Evolutionary conservation across 805 yeast genomes (phyloP).

Genomic region (Dipodascus geniculatus): DNA sequence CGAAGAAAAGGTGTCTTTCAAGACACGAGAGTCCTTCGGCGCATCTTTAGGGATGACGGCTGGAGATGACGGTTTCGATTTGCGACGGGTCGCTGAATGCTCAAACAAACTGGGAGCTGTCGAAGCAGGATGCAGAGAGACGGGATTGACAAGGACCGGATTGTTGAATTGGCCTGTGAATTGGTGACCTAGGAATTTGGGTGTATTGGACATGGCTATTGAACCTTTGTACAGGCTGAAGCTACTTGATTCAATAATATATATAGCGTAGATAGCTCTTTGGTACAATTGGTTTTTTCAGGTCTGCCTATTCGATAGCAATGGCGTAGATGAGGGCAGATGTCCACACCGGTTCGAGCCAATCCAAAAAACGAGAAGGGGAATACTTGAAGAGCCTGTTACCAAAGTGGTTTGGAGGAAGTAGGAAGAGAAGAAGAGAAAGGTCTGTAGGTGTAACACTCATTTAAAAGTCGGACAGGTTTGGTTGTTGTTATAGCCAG

Average conservation of each 20-base stretch:
- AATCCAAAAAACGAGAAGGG: background rate
- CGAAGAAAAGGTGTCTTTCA: background rate
- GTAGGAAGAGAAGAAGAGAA: background rate
- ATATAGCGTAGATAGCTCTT: background rate
- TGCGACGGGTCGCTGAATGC: background rate
- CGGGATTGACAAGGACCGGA: background rate
- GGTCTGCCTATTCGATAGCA: background rate
- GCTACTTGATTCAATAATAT: no score
- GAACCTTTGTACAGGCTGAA: no score
- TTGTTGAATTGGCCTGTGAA: background rate
- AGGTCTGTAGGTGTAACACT: slow-evolving; percentile 12
- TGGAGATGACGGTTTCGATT: background rate
- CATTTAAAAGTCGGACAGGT: background rate
- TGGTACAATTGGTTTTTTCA: background rate
- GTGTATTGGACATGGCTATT: background rate
- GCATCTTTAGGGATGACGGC: background rate
- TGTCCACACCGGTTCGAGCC: background rate
- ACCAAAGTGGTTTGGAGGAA: no score
- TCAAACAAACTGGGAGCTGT: background rate
- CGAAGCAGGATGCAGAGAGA: background rate
- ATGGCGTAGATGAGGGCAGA: background rate
- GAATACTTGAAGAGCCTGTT: background rate
- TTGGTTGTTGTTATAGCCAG: background rate
- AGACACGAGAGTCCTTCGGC: background rate
- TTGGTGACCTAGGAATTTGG: background rate